A percentile compares a stretch with the other conserved stretches of the same genome.
These are phyloP conservation scores for Tylopilus sp. DNA, from an alignment of 768 basidiomycete genomes.

Conservation along the genomic window DNA sequence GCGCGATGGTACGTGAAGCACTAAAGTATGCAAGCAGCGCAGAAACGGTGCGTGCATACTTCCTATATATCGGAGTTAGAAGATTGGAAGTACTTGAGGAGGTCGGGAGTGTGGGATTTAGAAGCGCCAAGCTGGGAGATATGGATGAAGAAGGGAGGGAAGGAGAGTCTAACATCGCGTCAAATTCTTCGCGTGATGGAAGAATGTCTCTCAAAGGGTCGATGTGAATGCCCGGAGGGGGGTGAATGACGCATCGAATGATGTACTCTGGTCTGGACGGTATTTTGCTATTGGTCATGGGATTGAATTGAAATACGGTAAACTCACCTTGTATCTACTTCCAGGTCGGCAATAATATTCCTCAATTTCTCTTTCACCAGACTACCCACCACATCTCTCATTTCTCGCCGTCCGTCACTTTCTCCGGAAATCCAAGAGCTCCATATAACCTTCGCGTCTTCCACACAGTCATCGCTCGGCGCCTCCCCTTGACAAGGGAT, in stretches of 20 bases:
- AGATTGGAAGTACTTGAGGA: conserved; percentile 20
- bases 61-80: conserved; percentile 10
- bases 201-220: conserved; percentile 50
- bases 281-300: neutral
- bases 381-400: conserved; percentile 25
- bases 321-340: conserved; percentile 33
- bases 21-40: conserved; percentile 55
- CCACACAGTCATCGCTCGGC: conserved; percentile 7
- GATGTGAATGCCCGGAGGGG: conserved; percentile 36
- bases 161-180: conserved; percentile 40
- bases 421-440: conserved; percentile 18
- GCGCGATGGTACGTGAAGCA: conserved; percentile 59
- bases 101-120: conserved; percentile 58
- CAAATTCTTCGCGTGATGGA: conserved; percentile 45
- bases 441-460: conserved; percentile 33
- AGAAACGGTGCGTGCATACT: conserved; percentile 60
- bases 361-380: conserved; percentile 43
- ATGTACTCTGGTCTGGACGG: conserved; percentile 45
- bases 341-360: conserved; percentile 38
- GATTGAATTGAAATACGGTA: neutral
- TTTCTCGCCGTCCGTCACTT: conserved; percentile 13
- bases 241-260: conserved; percentile 34
- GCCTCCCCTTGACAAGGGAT: conserved; percentile 11
- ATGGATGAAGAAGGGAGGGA: conserved; percentile 44
- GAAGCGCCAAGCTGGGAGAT: conserved; percentile 54